Percentiles rank a stretch among this genome's conserved stretches.
Conservation (phyloP, 1,139 yeast species). For the Scheffersomyces parashehatae region DNA sequence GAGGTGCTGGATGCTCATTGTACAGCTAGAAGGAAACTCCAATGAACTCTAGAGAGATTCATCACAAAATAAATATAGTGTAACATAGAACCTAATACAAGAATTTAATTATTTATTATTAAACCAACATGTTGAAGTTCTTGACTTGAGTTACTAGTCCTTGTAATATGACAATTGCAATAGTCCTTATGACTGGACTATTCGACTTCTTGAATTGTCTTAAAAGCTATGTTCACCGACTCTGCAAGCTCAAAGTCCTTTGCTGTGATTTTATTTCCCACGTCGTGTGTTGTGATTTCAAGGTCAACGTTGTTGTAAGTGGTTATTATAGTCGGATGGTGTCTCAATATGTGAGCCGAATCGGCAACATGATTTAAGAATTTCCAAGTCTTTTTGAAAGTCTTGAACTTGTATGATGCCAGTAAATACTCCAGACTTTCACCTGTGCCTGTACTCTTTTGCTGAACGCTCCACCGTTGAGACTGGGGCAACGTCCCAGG, state of each 20-base stretch:
- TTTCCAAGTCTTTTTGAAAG: constrained; percentile 62
- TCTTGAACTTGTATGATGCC: constrained; percentile 37
- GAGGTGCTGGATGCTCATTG: constrained; percentile 84
- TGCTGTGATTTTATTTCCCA: constrained; percentile 51
- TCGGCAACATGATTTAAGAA: constrained; percentile 64
- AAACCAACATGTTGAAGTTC: no score
- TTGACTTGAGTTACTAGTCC: no score
- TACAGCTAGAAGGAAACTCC: constrained; percentile 41
- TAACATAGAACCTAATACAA: constrained; percentile 4
- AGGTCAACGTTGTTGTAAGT: constrained; percentile 62
- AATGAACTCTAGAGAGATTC: not conserved
- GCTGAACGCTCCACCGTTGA: no score
- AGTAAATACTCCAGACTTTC: no score
- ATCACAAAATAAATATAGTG: constrained; percentile 1
- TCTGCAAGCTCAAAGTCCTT: constrained; percentile 64
- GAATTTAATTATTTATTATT: no score
- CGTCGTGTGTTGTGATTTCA: constrained; percentile 69
- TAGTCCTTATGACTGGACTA: no score
- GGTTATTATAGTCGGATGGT: constrained; percentile 72
- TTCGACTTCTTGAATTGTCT: no score
- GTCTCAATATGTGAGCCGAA: constrained; percentile 60
- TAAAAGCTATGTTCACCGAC: constrained; percentile 34
- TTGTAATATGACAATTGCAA: no score
- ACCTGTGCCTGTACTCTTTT: no score
- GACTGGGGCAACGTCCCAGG: no score